Percentiles rank a stretch among this genome's conserved stretches.
phyloP scores from a whole-genome alignment of 352 stramenopile genomes.

The Plasmopara viticola region DNA sequence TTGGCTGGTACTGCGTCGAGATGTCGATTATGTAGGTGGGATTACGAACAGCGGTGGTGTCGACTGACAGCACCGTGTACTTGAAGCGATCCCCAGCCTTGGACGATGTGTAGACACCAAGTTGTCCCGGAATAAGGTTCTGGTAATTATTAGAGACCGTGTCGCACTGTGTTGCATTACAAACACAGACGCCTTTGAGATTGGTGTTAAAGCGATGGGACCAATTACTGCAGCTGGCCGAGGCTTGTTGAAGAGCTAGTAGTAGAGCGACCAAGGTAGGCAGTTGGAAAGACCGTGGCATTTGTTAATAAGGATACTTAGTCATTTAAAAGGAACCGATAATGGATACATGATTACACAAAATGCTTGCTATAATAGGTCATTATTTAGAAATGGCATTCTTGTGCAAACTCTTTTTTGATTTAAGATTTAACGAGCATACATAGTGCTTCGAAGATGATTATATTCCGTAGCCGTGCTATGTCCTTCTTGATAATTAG shows the following conservation, averaged over 20 bases:
- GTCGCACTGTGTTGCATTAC: conserved; percentile 46
- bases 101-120: conserved; percentile 41
- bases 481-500: too few species aligned
- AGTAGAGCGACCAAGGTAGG: conserved; percentile 6
- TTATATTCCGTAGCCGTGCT: too few species aligned
- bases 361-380: too few species aligned
- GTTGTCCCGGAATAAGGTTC: conserved; percentile 28
- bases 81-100: conserved; percentile 42
- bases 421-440: too few species aligned
- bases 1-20: conserved; percentile 56
- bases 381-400: too few species aligned
- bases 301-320: too few species aligned
- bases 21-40: conserved; percentile 46
- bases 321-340: too few species aligned
- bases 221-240: conserved; percentile 33
- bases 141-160: conserved; percentile 44
- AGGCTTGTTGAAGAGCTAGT: conserved; percentile 8
- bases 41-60: conserved; percentile 16
- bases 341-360: too few species aligned
- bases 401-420: too few species aligned
- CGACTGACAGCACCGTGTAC: conserved; percentile 31
- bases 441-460: too few species aligned
- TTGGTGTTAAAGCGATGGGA: conserved; percentile 40
- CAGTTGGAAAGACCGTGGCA: conserved; percentile 2
- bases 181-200: conserved; percentile 48